These are phyloP conservation scores for Cryptococcus depauperatus DNA, from an alignment of 1,284 basidiomycete species.

Conservation along the genomic window DNA sequence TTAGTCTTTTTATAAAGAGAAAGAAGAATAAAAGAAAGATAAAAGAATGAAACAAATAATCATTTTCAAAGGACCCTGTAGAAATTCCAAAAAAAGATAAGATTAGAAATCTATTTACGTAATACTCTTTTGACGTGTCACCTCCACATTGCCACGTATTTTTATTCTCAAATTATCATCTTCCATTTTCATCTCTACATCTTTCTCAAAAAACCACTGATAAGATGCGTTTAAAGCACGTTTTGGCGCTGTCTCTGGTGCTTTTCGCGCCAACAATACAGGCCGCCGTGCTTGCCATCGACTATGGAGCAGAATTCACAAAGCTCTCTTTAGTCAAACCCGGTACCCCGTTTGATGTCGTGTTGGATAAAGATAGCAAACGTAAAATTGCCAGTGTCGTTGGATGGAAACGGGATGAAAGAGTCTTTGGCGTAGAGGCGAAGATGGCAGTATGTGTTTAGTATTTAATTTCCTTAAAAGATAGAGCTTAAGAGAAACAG, in stretches of 20 bases:
- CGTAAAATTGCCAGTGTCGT: slow-evolving; percentile 86
- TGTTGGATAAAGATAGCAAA: slow-evolving; percentile 93
- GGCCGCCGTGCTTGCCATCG: slow-evolving; percentile 69
- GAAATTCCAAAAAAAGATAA: too few species aligned
- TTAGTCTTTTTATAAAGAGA: too few species aligned
- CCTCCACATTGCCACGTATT: neutral
- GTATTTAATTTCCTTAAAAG: neutral
- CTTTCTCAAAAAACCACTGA: neutral
- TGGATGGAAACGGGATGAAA: slow-evolving; percentile 77
- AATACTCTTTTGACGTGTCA: neutral
- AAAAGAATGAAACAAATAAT: too few species aligned
- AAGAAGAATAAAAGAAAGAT: too few species aligned
- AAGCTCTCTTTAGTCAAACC: slow-evolving; percentile 96
- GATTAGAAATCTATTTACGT: neutral
- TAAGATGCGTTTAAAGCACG: slow-evolving; percentile 18
- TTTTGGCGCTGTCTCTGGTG: slow-evolving; percentile 27
- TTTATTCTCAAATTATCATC: neutral
- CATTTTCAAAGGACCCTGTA: too few species aligned
- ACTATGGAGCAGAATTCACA: slow-evolving; percentile 93
- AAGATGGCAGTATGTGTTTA: slow-evolving; percentile 64
- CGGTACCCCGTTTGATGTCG: slow-evolving; percentile 89
- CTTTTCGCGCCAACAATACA: slow-evolving; percentile 33
- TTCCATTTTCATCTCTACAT: neutral
- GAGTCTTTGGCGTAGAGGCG: slow-evolving; percentile 81
- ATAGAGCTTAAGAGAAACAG: slow-evolving; percentile 46